Conservation (phyloP, 768 basidiomycete species). For the Tephrocybe sp. region DNA sequence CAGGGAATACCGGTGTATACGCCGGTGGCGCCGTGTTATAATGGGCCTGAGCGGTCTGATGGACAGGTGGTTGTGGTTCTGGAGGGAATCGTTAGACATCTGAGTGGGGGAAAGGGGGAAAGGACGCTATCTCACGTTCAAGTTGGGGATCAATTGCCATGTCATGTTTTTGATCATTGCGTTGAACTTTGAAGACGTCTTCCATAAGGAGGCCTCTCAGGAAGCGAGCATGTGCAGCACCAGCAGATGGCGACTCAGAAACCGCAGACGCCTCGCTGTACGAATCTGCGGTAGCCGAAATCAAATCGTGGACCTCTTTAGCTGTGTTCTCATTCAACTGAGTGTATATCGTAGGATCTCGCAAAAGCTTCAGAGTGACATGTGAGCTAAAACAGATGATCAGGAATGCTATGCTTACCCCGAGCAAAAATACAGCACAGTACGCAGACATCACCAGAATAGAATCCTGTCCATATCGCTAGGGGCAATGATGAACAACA, state of each 20-base stretch:
- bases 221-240: constrained; percentile 81
- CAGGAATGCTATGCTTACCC: constrained; percentile 39
- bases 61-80: constrained; percentile 21
- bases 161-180: constrained; percentile 36
- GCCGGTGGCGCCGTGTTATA: constrained; percentile 1
- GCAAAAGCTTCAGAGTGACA: constrained; percentile 55
- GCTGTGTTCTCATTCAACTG: constrained; percentile 62
- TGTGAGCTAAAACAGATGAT: constrained; percentile 7
- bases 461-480: constrained; percentile 87
- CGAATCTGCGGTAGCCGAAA: constrained; percentile 72
- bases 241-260: constrained; percentile 56
- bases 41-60: constrained; percentile 31
- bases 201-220: constrained; percentile 66
- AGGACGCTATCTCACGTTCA: constrained; percentile 42
- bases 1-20: constrained; percentile 29
- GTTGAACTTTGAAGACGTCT: constrained; percentile 58
- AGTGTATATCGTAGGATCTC: constrained; percentile 56
- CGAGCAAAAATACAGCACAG: constrained; percentile 77
- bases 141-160: constrained; percentile 56
- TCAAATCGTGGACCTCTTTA: constrained; percentile 64
- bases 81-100: constrained; percentile 9
- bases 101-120: constrained; percentile 2
- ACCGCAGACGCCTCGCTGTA: constrained; percentile 71
- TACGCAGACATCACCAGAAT: constrained; percentile 87
- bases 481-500: constrained; percentile 7